Evolutionary conservation across 495 filamentous ascomycete species (phyloP).

Genomic region (Letharia columbiana): DNA sequence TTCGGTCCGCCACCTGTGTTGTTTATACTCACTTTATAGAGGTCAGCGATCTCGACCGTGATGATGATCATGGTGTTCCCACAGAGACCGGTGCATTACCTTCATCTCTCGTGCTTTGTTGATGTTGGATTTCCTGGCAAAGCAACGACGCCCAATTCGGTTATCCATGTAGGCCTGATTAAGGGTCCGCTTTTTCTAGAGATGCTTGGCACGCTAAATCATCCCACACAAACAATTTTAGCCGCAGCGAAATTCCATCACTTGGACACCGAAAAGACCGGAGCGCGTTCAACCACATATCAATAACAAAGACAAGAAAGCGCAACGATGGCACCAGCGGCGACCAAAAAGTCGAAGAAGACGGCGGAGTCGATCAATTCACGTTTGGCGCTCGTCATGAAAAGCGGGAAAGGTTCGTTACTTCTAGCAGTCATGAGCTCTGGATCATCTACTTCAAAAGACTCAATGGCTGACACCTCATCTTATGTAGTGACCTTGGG

Average conservation of each 20-base stretch:
- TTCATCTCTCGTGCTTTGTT: not conserved
- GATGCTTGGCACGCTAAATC: slow-evolving; percentile 7
- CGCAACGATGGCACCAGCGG: slow-evolving; percentile 65
- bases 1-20: not conserved
- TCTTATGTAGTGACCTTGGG: slow-evolving; percentile 61
- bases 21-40: not conserved
- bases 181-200: slow-evolving; percentile 3
- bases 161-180: not conserved
- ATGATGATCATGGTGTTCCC: not conserved
- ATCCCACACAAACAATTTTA: slow-evolving; percentile 14
- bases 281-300: slow-evolving; percentile 14
- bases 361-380: slow-evolving; percentile 84
- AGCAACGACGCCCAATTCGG: not conserved
- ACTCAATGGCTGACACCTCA: not conserved
- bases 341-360: slow-evolving; percentile 79
- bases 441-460: not conserved
- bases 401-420: slow-evolving; percentile 73
- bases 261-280: slow-evolving; percentile 7
- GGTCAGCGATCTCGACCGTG: not conserved
- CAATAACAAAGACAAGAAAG: slow-evolving; percentile 19
- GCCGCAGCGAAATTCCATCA: not conserved
- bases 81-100: not conserved
- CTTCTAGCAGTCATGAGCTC: not conserved
- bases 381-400: slow-evolving; percentile 89
- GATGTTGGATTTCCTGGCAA: not conserved